These are phyloP conservation scores for Corrigiola litoralis DNA, from an alignment of 179 eudicot species.

Conservation along the genomic window DNA sequence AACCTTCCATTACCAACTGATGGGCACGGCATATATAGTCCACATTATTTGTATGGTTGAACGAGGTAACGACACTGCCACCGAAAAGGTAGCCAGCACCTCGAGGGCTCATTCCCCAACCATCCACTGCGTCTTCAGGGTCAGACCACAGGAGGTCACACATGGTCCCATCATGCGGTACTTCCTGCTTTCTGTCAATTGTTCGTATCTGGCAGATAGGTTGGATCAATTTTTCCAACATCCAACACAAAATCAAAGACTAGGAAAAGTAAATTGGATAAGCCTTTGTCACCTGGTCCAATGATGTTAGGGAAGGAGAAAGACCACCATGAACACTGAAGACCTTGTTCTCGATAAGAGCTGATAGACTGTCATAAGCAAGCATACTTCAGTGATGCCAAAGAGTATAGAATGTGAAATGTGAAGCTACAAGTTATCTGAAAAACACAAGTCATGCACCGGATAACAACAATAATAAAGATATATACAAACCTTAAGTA, in stretches of 20 bases:
- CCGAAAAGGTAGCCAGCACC: conserved; percentile 96
- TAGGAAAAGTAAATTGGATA: background rate
- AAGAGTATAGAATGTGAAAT: too few species aligned
- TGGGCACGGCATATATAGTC: conserved; percentile 95
- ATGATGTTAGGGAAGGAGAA: conserved; percentile 69
- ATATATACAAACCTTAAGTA: conserved; percentile 68
- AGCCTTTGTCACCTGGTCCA: conserved; percentile 69
- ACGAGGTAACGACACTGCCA: conserved; percentile 58
- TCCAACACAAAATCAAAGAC: background rate
- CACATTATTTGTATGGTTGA: conserved; percentile 76
- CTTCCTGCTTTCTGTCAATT: conserved; percentile 94
- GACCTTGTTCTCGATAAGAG: conserved; percentile 89
- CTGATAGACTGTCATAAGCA: conserved; percentile 62
- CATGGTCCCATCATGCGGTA: conserved; percentile 97
- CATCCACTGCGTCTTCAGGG: conserved; percentile 87
- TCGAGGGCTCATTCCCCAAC: conserved; percentile 96
- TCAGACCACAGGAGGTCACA: conserved; percentile 98
- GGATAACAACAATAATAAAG: too few species aligned
- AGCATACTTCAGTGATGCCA: conserved; percentile 9
- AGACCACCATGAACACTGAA: conserved; percentile 95
- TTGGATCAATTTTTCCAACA: background rate
- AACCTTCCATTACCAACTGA: conserved; percentile 98
- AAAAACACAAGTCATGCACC: too few species aligned
- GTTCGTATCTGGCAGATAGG: conserved; percentile 59
- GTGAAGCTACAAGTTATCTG: too few species aligned